Evolutionary conservation across 345 rosid species (phyloP), one percentile per base, ranked within the genome.

Genomic region (Adansonia digitata): DNA sequence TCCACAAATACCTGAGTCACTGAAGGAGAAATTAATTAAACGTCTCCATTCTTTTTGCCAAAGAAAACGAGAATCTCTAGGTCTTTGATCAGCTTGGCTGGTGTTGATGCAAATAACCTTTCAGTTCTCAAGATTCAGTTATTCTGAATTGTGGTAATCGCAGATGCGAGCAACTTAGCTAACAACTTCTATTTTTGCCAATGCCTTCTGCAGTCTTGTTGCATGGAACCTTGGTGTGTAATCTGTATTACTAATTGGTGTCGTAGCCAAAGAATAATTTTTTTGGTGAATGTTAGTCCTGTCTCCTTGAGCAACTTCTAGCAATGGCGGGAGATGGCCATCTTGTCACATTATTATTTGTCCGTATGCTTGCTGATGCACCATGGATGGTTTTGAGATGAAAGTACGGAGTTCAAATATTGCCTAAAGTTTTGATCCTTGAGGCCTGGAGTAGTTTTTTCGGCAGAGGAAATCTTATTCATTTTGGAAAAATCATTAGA

Each of bases 1-100:
- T 72, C 74, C 88, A 2, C 82, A 88, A 77, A 85, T 95, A 56
- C 98, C 99, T 0, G 89, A 87, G 57, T 81, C 88, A 34, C 69
- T 95, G 78, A 95, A 89, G 83, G 92, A 88, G 76, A 83, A 88
- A 57, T 85, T 93, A 13, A 81, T 91, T 43, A 86, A 83, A 51
- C 81, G 67, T 55, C 84, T 95, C 48, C 77, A 69, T 72, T 74
- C 82, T 70, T 86, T 86, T 77, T 79, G 87, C 79, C 77, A 80
- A 78, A 86, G 83, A 73, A 86, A 86, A 71, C 75, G 53, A 67
- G 71, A 71, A 20, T 27, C 63, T 35, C 70, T 37, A 6, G 31
- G 59, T 65, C 64, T 73, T 62, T 73, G 75, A 83, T 74, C 70
- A 39, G 69, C 79, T 72, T 45, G 62, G 73, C 55, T 55, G 74